Percentiles rank a stretch among this genome's conserved stretches.
These are phyloP conservation scores for Sporothrix brasiliensis DNA, from an alignment of 2,329 filamentous ascomycete genomes.

Conservation along the genomic window DNA sequence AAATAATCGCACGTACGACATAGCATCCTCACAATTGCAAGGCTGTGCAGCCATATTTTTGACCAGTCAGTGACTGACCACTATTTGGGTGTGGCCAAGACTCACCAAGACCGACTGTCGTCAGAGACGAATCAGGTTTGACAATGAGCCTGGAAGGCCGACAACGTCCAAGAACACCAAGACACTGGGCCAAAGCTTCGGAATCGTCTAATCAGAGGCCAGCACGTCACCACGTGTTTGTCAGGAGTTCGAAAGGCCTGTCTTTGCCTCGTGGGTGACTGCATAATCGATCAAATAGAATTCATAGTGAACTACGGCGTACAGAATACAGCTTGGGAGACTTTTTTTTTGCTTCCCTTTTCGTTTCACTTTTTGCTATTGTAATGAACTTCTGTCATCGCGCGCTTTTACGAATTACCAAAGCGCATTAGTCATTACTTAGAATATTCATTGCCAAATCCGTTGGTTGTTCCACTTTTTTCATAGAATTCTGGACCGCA, in stretches of 20 bases:
- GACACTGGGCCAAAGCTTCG: slow-evolving; percentile 16
- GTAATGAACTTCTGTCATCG: no score
- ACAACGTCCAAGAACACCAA: slow-evolving; percentile 3
- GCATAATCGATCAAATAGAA: no score
- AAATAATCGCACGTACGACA: background rate
- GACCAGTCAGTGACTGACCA: background rate
- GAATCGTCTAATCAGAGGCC: slow-evolving; percentile 12
- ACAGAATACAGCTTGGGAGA: no score
- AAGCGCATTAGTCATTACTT: no score
- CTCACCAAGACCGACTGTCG: background rate
- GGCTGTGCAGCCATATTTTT: slow-evolving; percentile 12
- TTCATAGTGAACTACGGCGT: no score
- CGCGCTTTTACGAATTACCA: no score
- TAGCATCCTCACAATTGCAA: background rate
- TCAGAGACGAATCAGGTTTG: background rate
- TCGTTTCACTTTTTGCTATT: no score
- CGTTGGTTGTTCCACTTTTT: no score
- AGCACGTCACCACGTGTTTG: background rate
- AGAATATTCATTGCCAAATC: no score
- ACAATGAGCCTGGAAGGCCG: background rate
- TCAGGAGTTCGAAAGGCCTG: background rate
- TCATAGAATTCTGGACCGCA: no score
- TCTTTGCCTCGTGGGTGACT: no score
- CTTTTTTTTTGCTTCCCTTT: no score
- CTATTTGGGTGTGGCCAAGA: background rate